Evolutionary conservation across 2,329 filamentous ascomycete species (phyloP).

Genomic region (Aspergillus pseudonomiae): DNA sequence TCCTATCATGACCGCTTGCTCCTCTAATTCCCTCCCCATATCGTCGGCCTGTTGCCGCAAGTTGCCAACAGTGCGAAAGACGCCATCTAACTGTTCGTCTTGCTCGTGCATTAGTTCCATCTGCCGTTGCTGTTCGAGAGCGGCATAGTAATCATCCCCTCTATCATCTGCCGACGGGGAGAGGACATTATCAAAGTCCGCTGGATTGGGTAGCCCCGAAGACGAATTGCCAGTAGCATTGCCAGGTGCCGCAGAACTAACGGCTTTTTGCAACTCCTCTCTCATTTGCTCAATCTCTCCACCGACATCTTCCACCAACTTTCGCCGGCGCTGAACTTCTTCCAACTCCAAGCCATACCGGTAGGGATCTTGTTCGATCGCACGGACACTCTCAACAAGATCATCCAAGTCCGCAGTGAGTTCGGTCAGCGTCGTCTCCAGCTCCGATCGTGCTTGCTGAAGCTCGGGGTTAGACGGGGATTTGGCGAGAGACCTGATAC

Average conservation of each 20-base stretch:
- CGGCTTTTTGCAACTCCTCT: slow-evolving; percentile 70
- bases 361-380: slow-evolving; percentile 83
- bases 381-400: slow-evolving; percentile 81
- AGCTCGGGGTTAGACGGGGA: slow-evolving; percentile 71
- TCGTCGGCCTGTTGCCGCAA: slow-evolving; percentile 86
- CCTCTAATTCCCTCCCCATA: slow-evolving; percentile 95
- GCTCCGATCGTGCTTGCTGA: slow-evolving; percentile 68
- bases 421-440: slow-evolving; percentile 74
- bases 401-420: slow-evolving; percentile 86
- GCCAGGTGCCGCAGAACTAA: slow-evolving; percentile 37
- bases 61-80: slow-evolving; percentile 91
- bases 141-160: slow-evolving; percentile 68
- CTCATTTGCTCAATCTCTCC: slow-evolving; percentile 88
- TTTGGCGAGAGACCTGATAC: slow-evolving; percentile 84
- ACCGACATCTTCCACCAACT: slow-evolving; percentile 85
- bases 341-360: slow-evolving; percentile 81
- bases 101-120: slow-evolving; percentile 91
- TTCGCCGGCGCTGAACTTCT: slow-evolving; percentile 78
- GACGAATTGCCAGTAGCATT: neutral
- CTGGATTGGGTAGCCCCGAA: slow-evolving; percentile 60
- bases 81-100: slow-evolving; percentile 87
- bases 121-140: slow-evolving; percentile 91
- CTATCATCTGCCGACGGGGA: slow-evolving; percentile 48
- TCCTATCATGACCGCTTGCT: slow-evolving; percentile 87
- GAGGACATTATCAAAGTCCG: slow-evolving; percentile 53